These are phyloP conservation scores for Eutrema japonicum DNA, from an alignment of 345 rosid genomes.

Conservation along the genomic window DNA sequence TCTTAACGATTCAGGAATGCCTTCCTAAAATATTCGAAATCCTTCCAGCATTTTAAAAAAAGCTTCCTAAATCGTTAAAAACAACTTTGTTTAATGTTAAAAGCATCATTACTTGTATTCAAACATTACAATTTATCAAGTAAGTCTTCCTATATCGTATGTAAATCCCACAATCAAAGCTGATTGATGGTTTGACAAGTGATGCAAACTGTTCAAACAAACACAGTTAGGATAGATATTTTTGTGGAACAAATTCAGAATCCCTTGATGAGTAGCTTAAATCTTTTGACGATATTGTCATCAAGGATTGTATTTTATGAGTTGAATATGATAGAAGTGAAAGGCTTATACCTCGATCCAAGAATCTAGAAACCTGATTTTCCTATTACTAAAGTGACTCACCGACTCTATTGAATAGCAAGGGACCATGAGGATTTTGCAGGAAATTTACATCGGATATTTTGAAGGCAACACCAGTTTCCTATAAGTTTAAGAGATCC, in stretches of 20 bases:
- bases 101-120: no score
- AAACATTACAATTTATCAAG: no score
- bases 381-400: conserved; percentile 38
- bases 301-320: background rate
- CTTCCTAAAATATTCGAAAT: no score
- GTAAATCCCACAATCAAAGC: conserved; percentile 77
- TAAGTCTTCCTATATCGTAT: no score
- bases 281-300: background rate
- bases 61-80: no score
- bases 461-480: no score
- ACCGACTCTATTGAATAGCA: conserved; percentile 93
- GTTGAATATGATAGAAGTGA: background rate
- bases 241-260: conserved; percentile 8
- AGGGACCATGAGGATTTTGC: conserved; percentile 85
- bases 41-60: no score
- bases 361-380: background rate
- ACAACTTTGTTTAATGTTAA: no score
- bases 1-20: no score
- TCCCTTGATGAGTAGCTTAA: background rate
- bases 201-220: conserved; percentile 71
- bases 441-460: no score
- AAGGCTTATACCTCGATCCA: background rate
- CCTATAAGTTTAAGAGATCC: no score
- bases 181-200: conserved; percentile 82
- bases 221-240: background rate